Conservation (phyloP, 2,329 filamentous ascomycete species). For the Neocucurbitaria cava region DNA sequence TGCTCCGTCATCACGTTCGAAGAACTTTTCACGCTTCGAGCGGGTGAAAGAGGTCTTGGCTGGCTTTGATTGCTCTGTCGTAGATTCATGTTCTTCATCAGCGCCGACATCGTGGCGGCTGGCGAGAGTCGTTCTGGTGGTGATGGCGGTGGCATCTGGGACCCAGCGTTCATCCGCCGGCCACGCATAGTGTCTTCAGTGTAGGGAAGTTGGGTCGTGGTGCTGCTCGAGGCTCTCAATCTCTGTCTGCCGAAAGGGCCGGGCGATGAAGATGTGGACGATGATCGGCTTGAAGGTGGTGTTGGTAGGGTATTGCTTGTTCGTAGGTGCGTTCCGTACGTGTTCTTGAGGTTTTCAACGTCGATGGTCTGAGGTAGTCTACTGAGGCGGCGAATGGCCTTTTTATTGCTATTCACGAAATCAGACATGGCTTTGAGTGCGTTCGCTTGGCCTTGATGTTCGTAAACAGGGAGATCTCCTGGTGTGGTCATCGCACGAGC, state of each 20-base stretch:
- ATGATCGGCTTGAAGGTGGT: slow-evolving; percentile 27
- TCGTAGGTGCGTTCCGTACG: slow-evolving; percentile 28
- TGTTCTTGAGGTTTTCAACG: slow-evolving; percentile 23
- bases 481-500: slow-evolving; percentile 14
- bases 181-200: background rate
- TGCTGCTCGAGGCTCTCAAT: slow-evolving; percentile 1
- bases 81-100: slow-evolving; percentile 26
- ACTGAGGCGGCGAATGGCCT: slow-evolving; percentile 23
- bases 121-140: slow-evolving; percentile 15
- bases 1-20: slow-evolving; percentile 1
- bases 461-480: slow-evolving; percentile 21
- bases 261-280: slow-evolving; percentile 1
- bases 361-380: slow-evolving; percentile 22
- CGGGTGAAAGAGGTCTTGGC: background rate
- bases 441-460: slow-evolving; percentile 16
- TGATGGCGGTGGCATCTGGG: slow-evolving; percentile 3
- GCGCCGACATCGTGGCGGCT: slow-evolving; percentile 20
- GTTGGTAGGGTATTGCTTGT: slow-evolving; percentile 14
- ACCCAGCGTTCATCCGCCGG: slow-evolving; percentile 7
- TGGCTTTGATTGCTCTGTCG: no score
- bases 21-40: background rate
- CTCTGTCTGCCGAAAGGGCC: background rate
- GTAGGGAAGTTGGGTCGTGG: background rate
- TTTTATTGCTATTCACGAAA: slow-evolving; percentile 27
- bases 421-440: slow-evolving; percentile 22